Evolutionary conservation across 1,284 basidiomycete species (phyloP).

Genomic region (Neolentinus lepideus): DNA sequence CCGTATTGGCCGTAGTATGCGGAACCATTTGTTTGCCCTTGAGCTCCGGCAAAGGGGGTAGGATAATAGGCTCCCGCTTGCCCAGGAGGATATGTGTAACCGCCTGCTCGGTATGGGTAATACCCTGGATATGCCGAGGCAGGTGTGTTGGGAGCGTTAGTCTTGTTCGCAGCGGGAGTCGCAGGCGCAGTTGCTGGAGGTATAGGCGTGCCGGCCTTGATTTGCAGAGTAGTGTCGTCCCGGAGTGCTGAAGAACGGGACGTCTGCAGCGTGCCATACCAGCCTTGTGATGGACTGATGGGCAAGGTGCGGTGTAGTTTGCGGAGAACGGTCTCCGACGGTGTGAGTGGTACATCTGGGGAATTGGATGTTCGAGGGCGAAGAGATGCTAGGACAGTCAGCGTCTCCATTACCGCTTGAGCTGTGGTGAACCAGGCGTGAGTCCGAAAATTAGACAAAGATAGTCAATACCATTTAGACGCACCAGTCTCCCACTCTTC

Average conservation of each 20-base stretch:
- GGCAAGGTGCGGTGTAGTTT: conserved; percentile 66
- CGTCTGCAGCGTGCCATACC: conserved; percentile 68
- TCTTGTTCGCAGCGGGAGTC: conserved; percentile 14
- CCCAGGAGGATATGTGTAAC: neutral
- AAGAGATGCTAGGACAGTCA: conserved; percentile 60
- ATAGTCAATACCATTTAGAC: conserved; percentile 16
- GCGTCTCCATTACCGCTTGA: conserved; percentile 62
- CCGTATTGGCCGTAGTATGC: neutral
- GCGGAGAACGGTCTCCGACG: conserved; percentile 52
- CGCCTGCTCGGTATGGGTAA: neutral
- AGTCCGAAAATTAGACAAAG: neutral
- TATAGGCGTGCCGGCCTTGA: conserved; percentile 42
- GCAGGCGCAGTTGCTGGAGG: conserved; percentile 21
- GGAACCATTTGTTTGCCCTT: neutral
- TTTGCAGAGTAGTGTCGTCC: conserved; percentile 60
- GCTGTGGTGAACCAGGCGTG: conserved; percentile 31
- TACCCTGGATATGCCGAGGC: conserved; percentile 1
- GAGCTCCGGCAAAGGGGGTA: neutral
- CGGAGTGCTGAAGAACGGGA: conserved; percentile 50
- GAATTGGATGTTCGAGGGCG: conserved; percentile 51
- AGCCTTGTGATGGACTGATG: conserved; percentile 48
- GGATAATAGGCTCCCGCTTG: neutral
- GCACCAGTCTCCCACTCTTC: conserved; percentile 76
- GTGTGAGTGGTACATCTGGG: conserved; percentile 40
- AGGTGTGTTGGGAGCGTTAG: conserved; percentile 8